Conservation (phyloP, 31 red algal species). For the Endocladia muricata region DNA sequence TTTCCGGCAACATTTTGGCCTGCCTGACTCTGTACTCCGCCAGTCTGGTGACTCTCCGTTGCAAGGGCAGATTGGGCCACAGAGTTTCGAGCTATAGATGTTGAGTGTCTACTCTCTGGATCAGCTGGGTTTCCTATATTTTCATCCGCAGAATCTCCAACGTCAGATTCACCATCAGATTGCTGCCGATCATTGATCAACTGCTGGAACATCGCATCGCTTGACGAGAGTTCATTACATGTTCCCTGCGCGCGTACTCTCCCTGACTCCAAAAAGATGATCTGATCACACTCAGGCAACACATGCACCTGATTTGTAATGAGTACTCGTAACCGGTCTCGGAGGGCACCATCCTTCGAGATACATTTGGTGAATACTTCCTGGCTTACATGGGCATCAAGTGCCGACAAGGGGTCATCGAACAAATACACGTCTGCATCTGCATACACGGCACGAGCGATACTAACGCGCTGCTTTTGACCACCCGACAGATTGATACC, state of each 20-base stretch:
- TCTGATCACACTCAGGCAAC: slow-evolving; percentile 77
- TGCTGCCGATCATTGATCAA: slow-evolving; percentile 53
- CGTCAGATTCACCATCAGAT: slow-evolving; percentile 20
- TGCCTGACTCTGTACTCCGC: neutral
- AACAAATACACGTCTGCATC: slow-evolving; percentile 88
- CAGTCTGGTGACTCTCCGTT: neutral
- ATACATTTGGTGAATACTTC: slow-evolving; percentile 82
- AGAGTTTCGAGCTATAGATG: neutral
- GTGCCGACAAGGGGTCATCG: slow-evolving; percentile 92
- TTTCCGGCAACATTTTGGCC: slow-evolving; percentile 15
- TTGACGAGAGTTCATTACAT: slow-evolving; percentile 14
- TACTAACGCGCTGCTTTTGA: slow-evolving; percentile 94
- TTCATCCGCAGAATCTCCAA: slow-evolving; percentile 17
- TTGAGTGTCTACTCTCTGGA: neutral
- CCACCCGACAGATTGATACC: slow-evolving; percentile 93
- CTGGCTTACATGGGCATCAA: slow-evolving; percentile 93
- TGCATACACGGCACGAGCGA: slow-evolving; percentile 93
- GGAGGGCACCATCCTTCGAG: slow-evolving; percentile 52
- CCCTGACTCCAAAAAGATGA: slow-evolving; percentile 73
- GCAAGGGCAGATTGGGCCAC: neutral
- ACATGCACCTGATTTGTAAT: slow-evolving; percentile 95
- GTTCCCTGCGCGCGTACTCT: slow-evolving; percentile 34
- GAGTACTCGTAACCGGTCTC: slow-evolving; percentile 60
- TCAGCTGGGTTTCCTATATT: neutral
- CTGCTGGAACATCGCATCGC: slow-evolving; percentile 41